These are phyloP conservation scores for Stipa capillata DNA, from an alignment of 176 grass and related monocot species.

Conservation along the genomic window DNA sequence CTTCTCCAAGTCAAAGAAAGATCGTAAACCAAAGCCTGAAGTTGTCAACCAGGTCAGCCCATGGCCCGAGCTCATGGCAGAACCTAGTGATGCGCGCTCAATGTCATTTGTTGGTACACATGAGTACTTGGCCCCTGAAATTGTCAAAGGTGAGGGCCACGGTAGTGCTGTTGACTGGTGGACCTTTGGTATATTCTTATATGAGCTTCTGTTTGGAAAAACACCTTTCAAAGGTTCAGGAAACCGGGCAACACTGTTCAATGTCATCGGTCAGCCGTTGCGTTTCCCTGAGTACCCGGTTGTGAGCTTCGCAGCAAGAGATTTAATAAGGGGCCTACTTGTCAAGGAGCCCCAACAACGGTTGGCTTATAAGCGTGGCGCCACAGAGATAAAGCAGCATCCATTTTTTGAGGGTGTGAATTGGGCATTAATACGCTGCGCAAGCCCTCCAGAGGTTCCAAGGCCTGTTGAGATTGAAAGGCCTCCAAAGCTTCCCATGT, in stretches of 20 bases:
- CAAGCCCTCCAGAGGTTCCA: constrained; percentile 79
- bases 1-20: constrained; percentile 81
- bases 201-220: constrained; percentile 91
- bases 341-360: constrained; percentile 78
- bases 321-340: constrained; percentile 72
- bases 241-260: constrained; percentile 74
- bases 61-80: constrained; percentile 80
- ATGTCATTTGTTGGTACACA: constrained; percentile 94
- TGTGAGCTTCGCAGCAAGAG: constrained; percentile 66
- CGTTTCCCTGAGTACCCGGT: constrained; percentile 66
- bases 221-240: constrained; percentile 88
- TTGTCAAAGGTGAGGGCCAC: constrained; percentile 90
- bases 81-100: constrained; percentile 76
- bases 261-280: constrained; percentile 71
- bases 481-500: constrained; percentile 16
- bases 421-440: constrained; percentile 87
- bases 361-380: constrained; percentile 67
- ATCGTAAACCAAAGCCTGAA: constrained; percentile 63
- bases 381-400: constrained; percentile 90
- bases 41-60: constrained; percentile 75
- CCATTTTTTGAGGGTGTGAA: constrained; percentile 88
- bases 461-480: constrained; percentile 45
- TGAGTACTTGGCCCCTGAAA: constrained; percentile 91
- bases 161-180: constrained; percentile 97
- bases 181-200: constrained; percentile 88